phyloP scores from a whole-genome alignment of 139 green algal genomes.

The Parachlorella kessleri region DNA sequence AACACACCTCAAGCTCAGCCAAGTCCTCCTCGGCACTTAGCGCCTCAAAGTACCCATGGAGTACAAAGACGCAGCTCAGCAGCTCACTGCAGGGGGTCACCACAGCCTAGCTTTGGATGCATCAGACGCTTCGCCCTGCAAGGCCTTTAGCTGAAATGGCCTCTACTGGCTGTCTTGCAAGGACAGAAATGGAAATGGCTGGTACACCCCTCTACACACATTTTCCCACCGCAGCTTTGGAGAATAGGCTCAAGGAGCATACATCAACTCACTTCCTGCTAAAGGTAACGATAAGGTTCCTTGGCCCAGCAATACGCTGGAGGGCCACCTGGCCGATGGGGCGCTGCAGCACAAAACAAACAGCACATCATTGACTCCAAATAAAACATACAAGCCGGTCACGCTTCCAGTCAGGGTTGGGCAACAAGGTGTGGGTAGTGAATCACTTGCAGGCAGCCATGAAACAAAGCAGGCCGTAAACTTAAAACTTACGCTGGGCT shows the following conservation, averaged over 20 bases:
- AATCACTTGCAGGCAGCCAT: too few relatives aligned
- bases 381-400: too few relatives aligned
- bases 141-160: not conserved
- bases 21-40: not conserved
- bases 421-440: too few relatives aligned
- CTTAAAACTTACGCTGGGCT: too few relatives aligned
- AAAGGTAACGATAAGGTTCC: constrained; percentile 11
- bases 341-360: constrained; percentile 4
- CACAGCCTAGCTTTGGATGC: too few relatives aligned
- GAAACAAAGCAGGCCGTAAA: too few relatives aligned
- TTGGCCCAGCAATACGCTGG: not conserved
- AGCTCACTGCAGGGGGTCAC: not conserved
- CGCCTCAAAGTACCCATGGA: not conserved
- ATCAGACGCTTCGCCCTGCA: too few relatives aligned
- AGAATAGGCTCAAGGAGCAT: not conserved
- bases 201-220: not conserved
- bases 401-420: too few relatives aligned
- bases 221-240: not conserved
- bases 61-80: not conserved
- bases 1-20: not conserved
- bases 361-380: too few relatives aligned
- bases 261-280: constrained; percentile 14
- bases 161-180: too few relatives aligned
- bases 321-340: constrained; percentile 2
- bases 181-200: not conserved